Base-by-base conservation (phyloP, 176 grass and related monocot species). In the Miscanthus lutarioriparius region DNA sequence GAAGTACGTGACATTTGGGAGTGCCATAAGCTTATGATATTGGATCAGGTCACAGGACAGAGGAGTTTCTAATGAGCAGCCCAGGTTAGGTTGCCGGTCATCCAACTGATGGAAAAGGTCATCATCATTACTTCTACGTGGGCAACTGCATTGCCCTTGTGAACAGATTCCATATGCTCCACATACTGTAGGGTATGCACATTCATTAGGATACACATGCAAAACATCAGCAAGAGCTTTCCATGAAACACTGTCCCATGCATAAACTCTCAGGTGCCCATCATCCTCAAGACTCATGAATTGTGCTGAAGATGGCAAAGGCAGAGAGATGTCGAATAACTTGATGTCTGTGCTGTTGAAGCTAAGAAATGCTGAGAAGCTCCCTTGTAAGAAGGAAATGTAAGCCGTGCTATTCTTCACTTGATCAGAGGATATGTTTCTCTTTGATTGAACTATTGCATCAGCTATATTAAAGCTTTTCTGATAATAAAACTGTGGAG, bases 161-260 rank as follows among this genome's bases (percentile, higher is more conserved):
- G 67, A 85, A 78, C 92, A 89, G 14, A 94, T 90, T 41, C 90
- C 92, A 72, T 94, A 94, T 35, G 90, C 51, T 19, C 91, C 88
- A 49, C 94, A 96, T 5, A 80, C 81, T 12, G 70, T 91, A 10
- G 94, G 94, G 66, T 96, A 96, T 10, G 65, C 83, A 82, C 89
- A 91, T 23, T 53, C 77, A 58, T 91, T 68, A 44, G 54, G 86
- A 54, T 89, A 45, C 9, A 83, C 58, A 67, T 51, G 39, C 58
- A 93, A 26, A 62, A 96, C 74, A 85, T 93, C 89, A 68, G 62
- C 62, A 17, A 80, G 32, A 77, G 54, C 0, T 5, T 54, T 26
- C 88, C 84, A 90, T 25, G 28, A 79, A 47, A 51, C 56, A 27
- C 30, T 27, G 0, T 49, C 27, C 94, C 86, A 96, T 70, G 76